Percentiles rank a stretch among this genome's conserved stretches.
Conservation (phyloP, 2,329 filamentous ascomycete species). For the Botrytis byssoidea region DNA sequence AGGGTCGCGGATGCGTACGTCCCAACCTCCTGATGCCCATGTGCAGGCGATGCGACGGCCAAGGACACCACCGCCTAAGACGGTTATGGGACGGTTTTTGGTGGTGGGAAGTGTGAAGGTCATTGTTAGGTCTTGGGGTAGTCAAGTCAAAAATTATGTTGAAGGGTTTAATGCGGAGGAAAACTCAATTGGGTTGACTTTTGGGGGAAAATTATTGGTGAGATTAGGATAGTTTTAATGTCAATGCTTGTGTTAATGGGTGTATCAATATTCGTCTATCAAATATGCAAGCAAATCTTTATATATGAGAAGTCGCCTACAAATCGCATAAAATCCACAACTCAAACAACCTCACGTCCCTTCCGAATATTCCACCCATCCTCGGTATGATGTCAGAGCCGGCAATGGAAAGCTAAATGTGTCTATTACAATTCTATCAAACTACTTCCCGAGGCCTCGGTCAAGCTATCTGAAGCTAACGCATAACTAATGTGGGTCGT, state of each 20-base stretch:
- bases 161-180: not conserved
- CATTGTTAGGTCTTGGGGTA: constrained; percentile 1
- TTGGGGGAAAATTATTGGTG: not conserved
- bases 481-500: not conserved
- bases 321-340: not conserved
- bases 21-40: constrained; percentile 46
- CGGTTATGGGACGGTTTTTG: constrained; percentile 39
- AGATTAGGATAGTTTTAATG: not conserved
- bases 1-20: constrained; percentile 46
- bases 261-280: not conserved
- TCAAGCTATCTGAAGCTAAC: not conserved
- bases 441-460: not conserved
- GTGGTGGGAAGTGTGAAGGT: constrained; percentile 12
- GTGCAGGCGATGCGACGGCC: constrained; percentile 44
- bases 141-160: no score
- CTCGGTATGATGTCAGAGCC: not conserved
- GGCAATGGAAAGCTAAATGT: not conserved
- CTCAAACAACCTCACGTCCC: not conserved
- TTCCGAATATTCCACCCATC: not conserved
- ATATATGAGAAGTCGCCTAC: not conserved
- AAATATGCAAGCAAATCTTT: not conserved
- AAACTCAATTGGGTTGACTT: not conserved
- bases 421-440: not conserved
- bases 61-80: constrained; percentile 46
- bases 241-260: not conserved